These are phyloP conservation scores for Neurospora tetraspora DNA, from an alignment of 495 filamentous ascomycete genomes.

Conservation along the genomic window DNA sequence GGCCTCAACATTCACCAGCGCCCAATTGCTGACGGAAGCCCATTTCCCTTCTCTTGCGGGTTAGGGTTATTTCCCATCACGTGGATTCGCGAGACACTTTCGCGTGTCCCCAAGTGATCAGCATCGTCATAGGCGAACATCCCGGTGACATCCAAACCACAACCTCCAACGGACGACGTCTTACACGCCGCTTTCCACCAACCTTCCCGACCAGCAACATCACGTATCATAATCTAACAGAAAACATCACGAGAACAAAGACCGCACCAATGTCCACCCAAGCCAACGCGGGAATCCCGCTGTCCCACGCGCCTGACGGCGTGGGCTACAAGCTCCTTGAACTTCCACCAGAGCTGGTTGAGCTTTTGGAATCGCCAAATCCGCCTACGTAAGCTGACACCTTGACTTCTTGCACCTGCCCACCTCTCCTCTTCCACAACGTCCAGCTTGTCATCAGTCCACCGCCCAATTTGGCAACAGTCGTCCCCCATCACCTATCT, in stretches of 20 bases:
- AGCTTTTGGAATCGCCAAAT: constrained; percentile 50
- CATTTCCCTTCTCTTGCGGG: too few species aligned
- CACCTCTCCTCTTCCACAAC: background rate
- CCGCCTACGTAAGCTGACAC: constrained; percentile 42
- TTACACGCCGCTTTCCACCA: background rate
- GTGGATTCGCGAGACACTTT: background rate
- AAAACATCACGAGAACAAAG: background rate
- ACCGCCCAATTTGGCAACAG: background rate
- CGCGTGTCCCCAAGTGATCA: background rate
- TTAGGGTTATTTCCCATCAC: too few species aligned
- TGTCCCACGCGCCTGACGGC: constrained; percentile 48
- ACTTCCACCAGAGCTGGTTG: constrained; percentile 62
- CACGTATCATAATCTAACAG: fast-evolving
- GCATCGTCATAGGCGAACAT: background rate
- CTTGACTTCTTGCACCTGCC: background rate
- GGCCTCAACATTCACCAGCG: too few species aligned
- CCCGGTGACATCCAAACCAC: background rate
- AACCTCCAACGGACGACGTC: background rate
- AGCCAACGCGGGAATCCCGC: constrained; percentile 47
- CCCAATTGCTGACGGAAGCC: too few species aligned
- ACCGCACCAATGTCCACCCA: constrained; percentile 47
- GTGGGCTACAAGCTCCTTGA: constrained; percentile 69
- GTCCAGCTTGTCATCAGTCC: too few species aligned
- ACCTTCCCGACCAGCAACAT: fast-evolving
- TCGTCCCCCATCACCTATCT: background rate